phyloP scores from a whole-genome alignment of 148 eudicot species.

The Cornus kousa region DNA sequence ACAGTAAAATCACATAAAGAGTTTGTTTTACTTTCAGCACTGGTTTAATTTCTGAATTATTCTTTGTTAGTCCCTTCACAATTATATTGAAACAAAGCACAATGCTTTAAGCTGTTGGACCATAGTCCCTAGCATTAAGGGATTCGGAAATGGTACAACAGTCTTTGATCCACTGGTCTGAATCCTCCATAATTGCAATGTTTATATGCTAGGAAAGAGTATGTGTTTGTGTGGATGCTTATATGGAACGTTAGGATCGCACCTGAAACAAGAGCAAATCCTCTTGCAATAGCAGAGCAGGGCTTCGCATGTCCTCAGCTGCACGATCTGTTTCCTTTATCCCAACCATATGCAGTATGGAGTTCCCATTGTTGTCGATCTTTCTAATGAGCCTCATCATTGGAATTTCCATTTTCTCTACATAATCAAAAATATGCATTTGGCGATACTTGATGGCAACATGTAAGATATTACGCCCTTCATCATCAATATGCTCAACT shows the following conservation, averaged over 20 bases:
- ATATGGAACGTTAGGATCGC: not conserved
- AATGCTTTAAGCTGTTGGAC: not conserved
- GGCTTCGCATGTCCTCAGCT: constrained; percentile 7
- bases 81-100: too few relatives aligned
- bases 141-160: not conserved
- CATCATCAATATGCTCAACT: not conserved
- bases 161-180: not conserved
- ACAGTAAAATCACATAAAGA: not conserved
- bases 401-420: constrained; percentile 9
- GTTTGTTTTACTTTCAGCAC: too few relatives aligned
- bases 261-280: constrained; percentile 14
- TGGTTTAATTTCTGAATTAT: too few relatives aligned
- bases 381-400: constrained; percentile 5
- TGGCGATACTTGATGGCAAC: constrained; percentile 7
- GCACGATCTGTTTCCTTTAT: not conserved
- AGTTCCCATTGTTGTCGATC: constrained; percentile 3
- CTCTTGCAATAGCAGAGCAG: constrained; percentile 6
- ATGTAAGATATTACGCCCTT: constrained; percentile 3
- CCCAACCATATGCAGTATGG: constrained; percentile 9
- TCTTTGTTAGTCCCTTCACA: not conserved
- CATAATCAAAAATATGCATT: constrained; percentile 3
- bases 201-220: not conserved
- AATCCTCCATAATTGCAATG: not conserved
- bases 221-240: not conserved
- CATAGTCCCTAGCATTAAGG: not conserved